Percentiles rank a stretch among this genome's conserved stretches.
Evolutionary conservation across 495 filamentous ascomycete genomes (phyloP).

Genomic region (Staphylotrichum tortipilum): DNA sequence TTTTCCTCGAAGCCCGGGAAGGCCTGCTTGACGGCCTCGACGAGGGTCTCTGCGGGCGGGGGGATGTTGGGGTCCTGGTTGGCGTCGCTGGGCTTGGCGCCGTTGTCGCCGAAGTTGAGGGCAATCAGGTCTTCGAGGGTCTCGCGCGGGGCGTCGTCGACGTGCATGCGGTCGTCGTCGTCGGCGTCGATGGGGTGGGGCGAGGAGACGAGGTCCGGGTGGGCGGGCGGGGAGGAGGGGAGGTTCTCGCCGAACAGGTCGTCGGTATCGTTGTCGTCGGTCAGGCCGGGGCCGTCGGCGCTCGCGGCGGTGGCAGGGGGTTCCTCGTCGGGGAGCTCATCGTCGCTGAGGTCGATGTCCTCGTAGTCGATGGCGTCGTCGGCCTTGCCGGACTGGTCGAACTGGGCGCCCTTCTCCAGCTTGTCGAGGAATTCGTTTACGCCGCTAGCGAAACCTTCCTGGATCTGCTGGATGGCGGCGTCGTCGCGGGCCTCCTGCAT

Average conservation of each 20-base stretch:
- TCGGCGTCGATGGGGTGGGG: slow-evolving; percentile 28
- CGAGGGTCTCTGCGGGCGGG: slow-evolving; percentile 51
- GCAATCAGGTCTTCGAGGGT: slow-evolving; percentile 23
- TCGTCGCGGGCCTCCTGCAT: slow-evolving; percentile 22
- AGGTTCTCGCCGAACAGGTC: slow-evolving; percentile 41
- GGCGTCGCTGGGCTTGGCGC: slow-evolving; percentile 24
- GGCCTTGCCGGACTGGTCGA: slow-evolving; percentile 33
- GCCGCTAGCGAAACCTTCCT: slow-evolving; percentile 6
- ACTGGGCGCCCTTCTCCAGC: slow-evolving; percentile 17
- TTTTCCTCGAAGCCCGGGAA: slow-evolving; percentile 65
- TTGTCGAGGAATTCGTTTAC: slow-evolving; percentile 16
- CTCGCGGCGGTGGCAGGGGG: slow-evolving; percentile 25
- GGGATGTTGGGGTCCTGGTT: slow-evolving; percentile 45
- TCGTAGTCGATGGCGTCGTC: slow-evolving; percentile 63
- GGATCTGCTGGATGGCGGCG: slow-evolving; percentile 14
- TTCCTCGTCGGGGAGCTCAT: slow-evolving; percentile 42
- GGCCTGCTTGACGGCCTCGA: slow-evolving; percentile 58
- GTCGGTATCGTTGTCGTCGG: slow-evolving; percentile 44
- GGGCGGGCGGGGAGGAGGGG: slow-evolving; percentile 26
- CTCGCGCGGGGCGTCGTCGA: slow-evolving; percentile 10
- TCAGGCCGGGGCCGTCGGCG: slow-evolving; percentile 37
- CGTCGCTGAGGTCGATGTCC: slow-evolving; percentile 75
- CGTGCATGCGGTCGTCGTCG: slow-evolving; percentile 23
- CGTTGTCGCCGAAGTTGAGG: slow-evolving; percentile 39
- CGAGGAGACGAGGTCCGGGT: slow-evolving; percentile 25